phyloP scores from a whole-genome alignment of 208 protist genomes.

The Leishmania mexicana region DNA sequence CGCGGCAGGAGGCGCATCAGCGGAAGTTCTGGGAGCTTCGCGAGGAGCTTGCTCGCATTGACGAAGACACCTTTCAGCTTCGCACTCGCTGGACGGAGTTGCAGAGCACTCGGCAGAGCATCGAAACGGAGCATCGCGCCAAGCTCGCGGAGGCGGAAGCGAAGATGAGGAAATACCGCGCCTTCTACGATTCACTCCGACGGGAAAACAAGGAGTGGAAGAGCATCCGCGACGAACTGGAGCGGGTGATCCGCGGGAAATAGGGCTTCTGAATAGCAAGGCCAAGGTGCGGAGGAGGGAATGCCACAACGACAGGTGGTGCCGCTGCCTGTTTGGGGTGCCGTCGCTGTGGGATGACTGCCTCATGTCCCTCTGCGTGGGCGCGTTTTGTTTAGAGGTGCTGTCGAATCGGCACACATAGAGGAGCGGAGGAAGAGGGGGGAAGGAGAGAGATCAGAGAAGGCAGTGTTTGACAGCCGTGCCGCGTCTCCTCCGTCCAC shows the following conservation, averaged over 20 bases:
- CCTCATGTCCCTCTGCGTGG: background rate
- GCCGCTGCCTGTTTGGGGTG: background rate
- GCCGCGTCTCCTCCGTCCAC: background rate
- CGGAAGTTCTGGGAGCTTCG: slow-evolving; percentile 49
- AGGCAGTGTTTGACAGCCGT: background rate
- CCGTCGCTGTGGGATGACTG: background rate
- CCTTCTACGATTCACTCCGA: slow-evolving; percentile 42
- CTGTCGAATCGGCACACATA: background rate
- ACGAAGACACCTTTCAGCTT: slow-evolving; percentile 43
- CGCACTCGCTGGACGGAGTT: slow-evolving; percentile 30
- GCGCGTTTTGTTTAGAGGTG: background rate
- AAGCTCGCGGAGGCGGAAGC: slow-evolving; percentile 45
- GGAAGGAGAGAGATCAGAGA: background rate
- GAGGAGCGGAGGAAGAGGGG: background rate
- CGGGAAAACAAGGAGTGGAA: slow-evolving; percentile 66
- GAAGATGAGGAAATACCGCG: slow-evolving; percentile 36
- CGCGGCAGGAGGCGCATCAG: slow-evolving; percentile 21
- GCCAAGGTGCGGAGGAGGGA: background rate
- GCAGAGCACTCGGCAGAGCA: slow-evolving; percentile 22
- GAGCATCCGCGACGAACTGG: slow-evolving; percentile 47
- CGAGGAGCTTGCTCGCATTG: slow-evolving; percentile 49
- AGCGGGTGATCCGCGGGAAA: slow-evolving; percentile 16
- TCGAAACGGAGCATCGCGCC: slow-evolving; percentile 12
- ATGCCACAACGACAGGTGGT: background rate
- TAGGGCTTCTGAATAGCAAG: background rate